These are phyloP conservation scores for Prosopis cineraria DNA, from an alignment of 306 rosid genomes.

Conservation along the genomic window DNA sequence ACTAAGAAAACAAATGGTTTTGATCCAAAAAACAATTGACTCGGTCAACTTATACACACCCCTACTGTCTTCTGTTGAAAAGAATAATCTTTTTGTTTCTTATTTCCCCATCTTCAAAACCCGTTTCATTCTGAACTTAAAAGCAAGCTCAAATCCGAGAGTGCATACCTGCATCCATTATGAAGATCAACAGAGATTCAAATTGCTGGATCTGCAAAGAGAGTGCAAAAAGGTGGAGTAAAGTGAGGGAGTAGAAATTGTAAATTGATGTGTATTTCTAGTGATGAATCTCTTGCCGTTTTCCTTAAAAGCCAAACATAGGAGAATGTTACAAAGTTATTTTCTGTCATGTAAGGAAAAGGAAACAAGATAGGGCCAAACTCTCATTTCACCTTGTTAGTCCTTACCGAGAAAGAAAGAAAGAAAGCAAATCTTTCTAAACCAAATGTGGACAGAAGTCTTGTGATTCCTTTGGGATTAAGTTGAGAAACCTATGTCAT, in stretches of 20 bases:
- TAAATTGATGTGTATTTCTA: background rate
- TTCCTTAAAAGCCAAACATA: too few species aligned
- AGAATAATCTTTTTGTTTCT: background rate
- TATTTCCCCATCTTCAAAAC: background rate
- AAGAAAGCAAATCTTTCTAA: background rate
- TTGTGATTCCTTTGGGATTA: background rate
- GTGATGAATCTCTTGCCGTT: background rate
- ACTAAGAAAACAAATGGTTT: too few species aligned
- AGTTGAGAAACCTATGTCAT: background rate
- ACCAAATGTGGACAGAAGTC: background rate
- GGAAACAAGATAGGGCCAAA: background rate
- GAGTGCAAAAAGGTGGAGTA: background rate
- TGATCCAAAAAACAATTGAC: too few species aligned
- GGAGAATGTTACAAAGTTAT: background rate
- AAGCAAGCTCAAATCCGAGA: background rate
- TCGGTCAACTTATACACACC: too few species aligned
- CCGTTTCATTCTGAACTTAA: background rate
- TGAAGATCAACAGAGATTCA: background rate
- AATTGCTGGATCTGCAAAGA: background rate
- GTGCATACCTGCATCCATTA: background rate
- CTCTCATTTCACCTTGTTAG: background rate
- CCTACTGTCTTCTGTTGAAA: background rate
- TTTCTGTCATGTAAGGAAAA: background rate
- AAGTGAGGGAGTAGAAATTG: background rate
- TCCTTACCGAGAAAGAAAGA: background rate